Evolutionary conservation across 306 rosid species (phyloP).

Genomic region (Hippophae rhamnoides): DNA sequence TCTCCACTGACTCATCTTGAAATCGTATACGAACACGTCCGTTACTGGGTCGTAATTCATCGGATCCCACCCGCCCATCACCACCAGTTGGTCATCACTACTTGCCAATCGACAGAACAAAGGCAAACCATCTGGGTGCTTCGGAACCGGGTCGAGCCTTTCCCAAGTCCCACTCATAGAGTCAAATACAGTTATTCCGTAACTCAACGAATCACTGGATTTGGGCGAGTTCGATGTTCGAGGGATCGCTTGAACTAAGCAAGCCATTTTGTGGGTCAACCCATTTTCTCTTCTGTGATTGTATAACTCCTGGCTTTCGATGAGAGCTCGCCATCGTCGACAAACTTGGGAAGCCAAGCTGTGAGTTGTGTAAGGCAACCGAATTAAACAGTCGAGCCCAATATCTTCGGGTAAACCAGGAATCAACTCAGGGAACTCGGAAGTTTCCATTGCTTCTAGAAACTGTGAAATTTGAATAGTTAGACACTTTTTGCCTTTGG

Average conservation of each 20-base stretch:
- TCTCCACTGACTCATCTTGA: constrained; percentile 29
- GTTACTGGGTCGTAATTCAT: constrained; percentile 32
- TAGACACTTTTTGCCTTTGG: too few relatives aligned
- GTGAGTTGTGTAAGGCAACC: constrained; percentile 34
- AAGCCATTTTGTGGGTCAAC: constrained; percentile 27
- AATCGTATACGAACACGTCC: constrained; percentile 45
- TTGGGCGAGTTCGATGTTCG: constrained; percentile 11
- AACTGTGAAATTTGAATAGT: too few relatives aligned
- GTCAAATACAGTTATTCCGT: constrained; percentile 35
- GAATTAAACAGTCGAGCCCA: constrained; percentile 39
- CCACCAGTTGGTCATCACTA: constrained; percentile 43
- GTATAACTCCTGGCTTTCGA: constrained; percentile 31
- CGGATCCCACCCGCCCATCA: constrained; percentile 60
- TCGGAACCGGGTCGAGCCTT: constrained; percentile 34
- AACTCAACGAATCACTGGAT: constrained; percentile 10
- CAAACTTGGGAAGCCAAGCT: constrained; percentile 36
- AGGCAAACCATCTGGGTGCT: constrained; percentile 37
- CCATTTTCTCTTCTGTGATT: constrained; percentile 25
- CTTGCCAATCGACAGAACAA: constrained; percentile 40
- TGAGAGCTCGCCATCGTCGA: constrained; percentile 28
- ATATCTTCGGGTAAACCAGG: constrained; percentile 42
- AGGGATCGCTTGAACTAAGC: constrained; percentile 34
- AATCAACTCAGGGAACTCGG: constrained; percentile 23
- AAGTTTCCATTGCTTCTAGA: too few relatives aligned
- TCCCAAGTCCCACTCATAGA: constrained; percentile 28